These are phyloP conservation scores for Starmerella potacharoeniae DNA, from an alignment of 805 yeast genomes.

Conservation along the genomic window DNA sequence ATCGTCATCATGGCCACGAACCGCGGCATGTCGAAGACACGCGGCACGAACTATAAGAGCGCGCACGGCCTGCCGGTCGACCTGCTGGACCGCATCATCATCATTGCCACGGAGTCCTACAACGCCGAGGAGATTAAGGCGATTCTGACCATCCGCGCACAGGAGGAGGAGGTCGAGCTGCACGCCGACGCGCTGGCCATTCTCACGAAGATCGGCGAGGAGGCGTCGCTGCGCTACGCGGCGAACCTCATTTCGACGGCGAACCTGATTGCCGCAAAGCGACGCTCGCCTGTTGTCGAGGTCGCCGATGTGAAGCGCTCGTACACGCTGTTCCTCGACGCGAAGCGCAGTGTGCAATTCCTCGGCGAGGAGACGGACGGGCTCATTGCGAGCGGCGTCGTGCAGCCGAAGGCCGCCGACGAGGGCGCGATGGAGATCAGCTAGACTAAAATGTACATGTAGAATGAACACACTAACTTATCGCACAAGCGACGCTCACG, in stretches of 20 bases:
- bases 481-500: too few relatives aligned
- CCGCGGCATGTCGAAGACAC: conserved; percentile 83
- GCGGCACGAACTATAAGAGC: conserved; percentile 86
- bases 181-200: conserved; percentile 72
- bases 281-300: conserved; percentile 61
- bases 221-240: conserved; percentile 85
- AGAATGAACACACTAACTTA: too few relatives aligned
- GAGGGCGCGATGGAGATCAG: conserved; percentile 12
- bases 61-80: conserved; percentile 98
- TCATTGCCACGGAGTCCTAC: conserved; percentile 76
- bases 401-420: neutral
- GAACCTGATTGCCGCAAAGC: conserved; percentile 71
- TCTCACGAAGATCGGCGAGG: conserved; percentile 79
- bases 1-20: conserved; percentile 97
- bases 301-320: conserved; percentile 77
- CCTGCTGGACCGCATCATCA: conserved; percentile 83
- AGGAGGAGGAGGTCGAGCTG: conserved; percentile 85
- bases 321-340: conserved; percentile 76
- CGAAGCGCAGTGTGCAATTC: conserved; percentile 77
- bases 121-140: conserved; percentile 72
- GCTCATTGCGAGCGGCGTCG: conserved; percentile 3
- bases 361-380: conserved; percentile 29
- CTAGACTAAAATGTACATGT: conserved; percentile 17
- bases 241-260: conserved; percentile 84
- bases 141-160: conserved; percentile 79